phyloP scores from a whole-genome alignment of 73 alveolate genomes.

The Symbiodinium natans region DNA sequence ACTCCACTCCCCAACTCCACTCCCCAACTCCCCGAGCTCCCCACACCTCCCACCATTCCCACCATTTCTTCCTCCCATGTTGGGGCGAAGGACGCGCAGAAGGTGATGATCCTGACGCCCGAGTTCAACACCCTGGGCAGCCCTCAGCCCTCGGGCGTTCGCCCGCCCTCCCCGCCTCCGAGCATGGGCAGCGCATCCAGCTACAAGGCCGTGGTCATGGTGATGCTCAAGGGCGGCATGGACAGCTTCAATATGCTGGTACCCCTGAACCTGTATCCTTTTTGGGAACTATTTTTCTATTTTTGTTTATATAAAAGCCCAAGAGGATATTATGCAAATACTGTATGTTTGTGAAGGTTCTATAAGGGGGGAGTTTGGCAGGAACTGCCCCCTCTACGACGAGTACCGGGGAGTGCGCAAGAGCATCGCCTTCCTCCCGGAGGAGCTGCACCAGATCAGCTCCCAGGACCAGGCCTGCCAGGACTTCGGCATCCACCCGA shows the following conservation, averaged over 20 bases:
- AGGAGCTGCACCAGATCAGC: conserved; percentile 63
- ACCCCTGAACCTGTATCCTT: too few relatives aligned
- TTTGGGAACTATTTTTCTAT: not conserved
- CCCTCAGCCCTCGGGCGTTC: conserved; percentile 45
- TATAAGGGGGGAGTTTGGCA: not conserved
- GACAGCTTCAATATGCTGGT: conserved; percentile 60
- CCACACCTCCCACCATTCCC: too few relatives aligned
- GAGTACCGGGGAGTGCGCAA: conserved; percentile 65
- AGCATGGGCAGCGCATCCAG: not conserved
- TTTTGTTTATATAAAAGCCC: not conserved
- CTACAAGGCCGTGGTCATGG: conserved; percentile 82
- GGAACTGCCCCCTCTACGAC: conserved; percentile 67
- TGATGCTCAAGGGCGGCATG: conserved; percentile 78
- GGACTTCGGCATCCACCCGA: conserved; percentile 75
- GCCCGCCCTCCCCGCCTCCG: conserved; percentile 76
- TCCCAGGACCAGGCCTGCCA: conserved; percentile 39
- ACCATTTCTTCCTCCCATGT: too few relatives aligned
- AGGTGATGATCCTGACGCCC: conserved; percentile 53
- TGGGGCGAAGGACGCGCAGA: conserved; percentile 92
- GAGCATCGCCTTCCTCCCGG: conserved; percentile 40
- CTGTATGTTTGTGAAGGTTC: not conserved
- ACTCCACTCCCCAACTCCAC: too few relatives aligned
- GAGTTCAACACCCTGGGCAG: conserved; percentile 84
- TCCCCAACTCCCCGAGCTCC: too few relatives aligned
- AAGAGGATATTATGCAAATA: not conserved